Conservation (phyloP, 176 grass and related monocot genomes). For the Cenchrus purpureus region DNA sequence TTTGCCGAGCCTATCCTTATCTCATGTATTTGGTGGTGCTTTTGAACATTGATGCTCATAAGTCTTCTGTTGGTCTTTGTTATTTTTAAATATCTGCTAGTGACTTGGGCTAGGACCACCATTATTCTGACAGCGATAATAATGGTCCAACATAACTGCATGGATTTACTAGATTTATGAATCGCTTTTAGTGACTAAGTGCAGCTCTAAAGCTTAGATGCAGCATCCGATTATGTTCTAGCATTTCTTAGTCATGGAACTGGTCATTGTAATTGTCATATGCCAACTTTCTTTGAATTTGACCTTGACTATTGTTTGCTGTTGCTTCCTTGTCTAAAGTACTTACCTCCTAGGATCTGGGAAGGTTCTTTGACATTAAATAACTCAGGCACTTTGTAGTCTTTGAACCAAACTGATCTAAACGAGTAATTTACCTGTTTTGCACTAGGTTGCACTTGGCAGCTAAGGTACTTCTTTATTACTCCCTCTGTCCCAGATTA, state of each 20-base stretch:
- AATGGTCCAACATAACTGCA: neutral
- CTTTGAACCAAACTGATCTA: constrained; percentile 3
- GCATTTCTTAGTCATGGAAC: neutral
- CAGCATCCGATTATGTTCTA: neutral
- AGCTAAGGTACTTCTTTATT: neutral
- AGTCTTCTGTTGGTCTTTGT: neutral
- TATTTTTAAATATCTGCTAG: neutral
- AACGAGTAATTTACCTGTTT: neutral
- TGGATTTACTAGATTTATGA: neutral
- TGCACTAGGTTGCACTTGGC: neutral
- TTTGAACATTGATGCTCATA: neutral
- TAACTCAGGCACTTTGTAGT: neutral
- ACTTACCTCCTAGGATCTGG: neutral
- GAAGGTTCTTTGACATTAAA: neutral
- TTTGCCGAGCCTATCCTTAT: neutral
- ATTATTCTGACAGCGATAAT: neutral
- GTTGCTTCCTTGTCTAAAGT: neutral
- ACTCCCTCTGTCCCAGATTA: too few relatives aligned
- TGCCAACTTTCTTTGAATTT: neutral
- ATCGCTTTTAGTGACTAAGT: neutral
- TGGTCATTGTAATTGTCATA: neutral
- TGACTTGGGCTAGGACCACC: neutral
- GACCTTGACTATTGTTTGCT: neutral
- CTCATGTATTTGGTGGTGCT: neutral
- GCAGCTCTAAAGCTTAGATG: neutral